Percentiles rank a stretch among this genome's conserved stretches.
Evolutionary conservation across 1,139 yeast genomes (phyloP).

Genomic region (Candida buenavistaensis): DNA sequence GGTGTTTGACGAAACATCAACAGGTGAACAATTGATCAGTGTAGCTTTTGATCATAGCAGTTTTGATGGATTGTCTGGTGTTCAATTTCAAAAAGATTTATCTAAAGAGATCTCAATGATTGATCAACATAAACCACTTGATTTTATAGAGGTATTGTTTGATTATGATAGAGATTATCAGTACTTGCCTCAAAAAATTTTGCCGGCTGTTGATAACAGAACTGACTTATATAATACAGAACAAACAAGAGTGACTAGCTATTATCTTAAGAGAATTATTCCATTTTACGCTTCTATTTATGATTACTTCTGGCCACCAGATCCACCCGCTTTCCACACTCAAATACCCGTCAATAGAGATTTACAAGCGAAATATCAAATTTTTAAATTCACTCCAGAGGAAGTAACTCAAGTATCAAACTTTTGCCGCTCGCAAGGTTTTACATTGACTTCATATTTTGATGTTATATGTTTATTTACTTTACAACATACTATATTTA

Average conservation of each 20-base stretch:
- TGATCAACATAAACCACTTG: too few species aligned
- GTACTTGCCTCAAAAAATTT: slow-evolving; percentile 11
- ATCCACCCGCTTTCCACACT: slow-evolving; percentile 16
- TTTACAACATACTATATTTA: slow-evolving; percentile 24
- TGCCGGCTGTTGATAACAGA: slow-evolving; percentile 12
- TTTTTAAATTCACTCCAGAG: slow-evolving; percentile 17
- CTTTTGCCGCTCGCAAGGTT: slow-evolving; percentile 19
- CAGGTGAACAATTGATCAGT: slow-evolving; percentile 23
- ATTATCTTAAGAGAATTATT: slow-evolving; percentile 10
- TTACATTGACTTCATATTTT: slow-evolving; percentile 31
- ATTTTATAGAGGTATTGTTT: slow-evolving; percentile 10
- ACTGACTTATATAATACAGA: slow-evolving; percentile 17
- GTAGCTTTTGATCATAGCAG: slow-evolving; percentile 35
- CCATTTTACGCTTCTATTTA: slow-evolving; percentile 10
- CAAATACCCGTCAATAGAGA: slow-evolving; percentile 13
- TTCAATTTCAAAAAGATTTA: slow-evolving; percentile 33
- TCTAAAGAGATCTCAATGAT: slow-evolving; percentile 14
- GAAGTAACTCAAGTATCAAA: slow-evolving; percentile 14
- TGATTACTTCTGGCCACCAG: slow-evolving; percentile 11
- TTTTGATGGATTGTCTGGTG: slow-evolving; percentile 37
- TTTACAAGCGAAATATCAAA: slow-evolving; percentile 16
- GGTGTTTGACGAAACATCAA: slow-evolving; percentile 19
- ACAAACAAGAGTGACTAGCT: slow-evolving; percentile 4
- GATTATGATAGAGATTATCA: slow-evolving; percentile 12
- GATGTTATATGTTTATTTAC: slow-evolving; percentile 21